Conservation (phyloP, 2,329 filamentous ascomycete species). For the Ambrosiella beaveri region DNA sequence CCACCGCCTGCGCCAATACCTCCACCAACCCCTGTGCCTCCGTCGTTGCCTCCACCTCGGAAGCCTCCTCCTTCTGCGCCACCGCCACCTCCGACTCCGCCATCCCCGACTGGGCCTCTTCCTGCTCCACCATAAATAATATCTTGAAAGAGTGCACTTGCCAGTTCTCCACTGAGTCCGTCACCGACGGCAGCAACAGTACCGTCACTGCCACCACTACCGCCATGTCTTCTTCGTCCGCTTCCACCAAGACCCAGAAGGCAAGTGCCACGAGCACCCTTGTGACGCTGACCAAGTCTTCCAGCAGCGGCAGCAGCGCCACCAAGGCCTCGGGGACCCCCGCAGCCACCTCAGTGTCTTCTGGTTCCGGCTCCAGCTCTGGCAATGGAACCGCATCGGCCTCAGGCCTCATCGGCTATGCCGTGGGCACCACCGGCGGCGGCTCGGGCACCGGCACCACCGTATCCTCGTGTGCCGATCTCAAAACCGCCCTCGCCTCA, state of each 20-base stretch:
- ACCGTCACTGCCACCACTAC: not conserved
- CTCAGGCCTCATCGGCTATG: conserved; percentile 17
- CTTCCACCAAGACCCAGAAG: not conserved
- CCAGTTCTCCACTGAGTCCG: conserved; percentile 15
- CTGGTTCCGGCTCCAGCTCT: conserved; percentile 2
- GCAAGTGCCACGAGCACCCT: not conserved
- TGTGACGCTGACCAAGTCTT: not conserved
- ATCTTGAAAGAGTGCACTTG: conserved; percentile 21
- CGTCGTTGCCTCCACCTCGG: conserved; percentile 14
- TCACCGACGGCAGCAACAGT: not conserved
- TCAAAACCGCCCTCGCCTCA: conserved; percentile 22
- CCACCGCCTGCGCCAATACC: conserved; percentile 9
- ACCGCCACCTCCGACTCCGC: conserved; percentile 18
- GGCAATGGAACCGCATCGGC: conserved; percentile 16
- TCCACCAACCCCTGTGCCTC: conserved; percentile 16
- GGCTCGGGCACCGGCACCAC: conserved; percentile 27
- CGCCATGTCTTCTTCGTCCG: not conserved
- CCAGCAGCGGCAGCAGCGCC: not conserved
- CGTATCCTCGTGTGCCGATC: conserved; percentile 26
- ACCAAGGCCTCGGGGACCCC: not conserved
- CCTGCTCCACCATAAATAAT: conserved; percentile 18
- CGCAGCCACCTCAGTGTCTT: not conserved
- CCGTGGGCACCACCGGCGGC: conserved; percentile 27
- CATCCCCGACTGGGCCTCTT: conserved; percentile 18
- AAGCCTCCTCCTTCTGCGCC: conserved; percentile 14